Base-by-base conservation (phyloP, 208 protist genomes). In the Wallacemonas rigidus region DNA sequence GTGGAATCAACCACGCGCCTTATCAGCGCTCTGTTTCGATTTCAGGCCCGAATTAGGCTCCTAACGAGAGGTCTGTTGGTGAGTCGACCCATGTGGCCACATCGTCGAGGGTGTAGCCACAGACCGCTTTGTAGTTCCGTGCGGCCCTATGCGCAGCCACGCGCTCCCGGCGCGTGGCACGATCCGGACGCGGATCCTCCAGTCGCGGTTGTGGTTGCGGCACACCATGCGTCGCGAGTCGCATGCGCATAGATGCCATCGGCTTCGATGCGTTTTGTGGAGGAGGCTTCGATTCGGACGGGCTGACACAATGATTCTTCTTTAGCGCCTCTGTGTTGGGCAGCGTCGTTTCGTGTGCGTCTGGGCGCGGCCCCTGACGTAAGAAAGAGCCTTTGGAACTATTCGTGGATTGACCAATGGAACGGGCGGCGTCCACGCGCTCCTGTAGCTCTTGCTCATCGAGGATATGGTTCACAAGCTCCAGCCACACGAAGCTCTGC, bases 201-300 rank as follows among this genome's bases (percentile, higher is more conserved):
- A 71, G 51, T 2, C 58, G 36, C 48, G 67, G 67, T 17, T 71
- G 67, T 4, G 67, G 67, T 6, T 40, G 55, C 12, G 67, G 67
- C 5, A 58, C 45, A 14, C 50, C 50, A 50, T 71, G 67, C 45
- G 50, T 36, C 5, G 45, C 36, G 15, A 44, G 53, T 36, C 26
- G 11, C 6, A 58, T 36, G 53, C 26, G 53, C n/a, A 36, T n/a
- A 26, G 53, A 1, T 5, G 53, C 1, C 53, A 58, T 36, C 6
- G 53, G 53, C 11, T 15, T 15, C 53, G 26, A 8, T 5, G 26
- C 6, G 45, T 0, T 12, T 12, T 6, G 8, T 50, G 8, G 8
- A 50, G 6, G 8, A 9, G 53, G 14, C 26, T 15, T 15, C 14
- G 53, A 8, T 9, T 58, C 1, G 14, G 26, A n/a, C 53, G 53